Evolutionary conservation across 2,329 filamentous ascomycete genomes (phyloP).

Genomic region (Rutstroemia sp.): DNA sequence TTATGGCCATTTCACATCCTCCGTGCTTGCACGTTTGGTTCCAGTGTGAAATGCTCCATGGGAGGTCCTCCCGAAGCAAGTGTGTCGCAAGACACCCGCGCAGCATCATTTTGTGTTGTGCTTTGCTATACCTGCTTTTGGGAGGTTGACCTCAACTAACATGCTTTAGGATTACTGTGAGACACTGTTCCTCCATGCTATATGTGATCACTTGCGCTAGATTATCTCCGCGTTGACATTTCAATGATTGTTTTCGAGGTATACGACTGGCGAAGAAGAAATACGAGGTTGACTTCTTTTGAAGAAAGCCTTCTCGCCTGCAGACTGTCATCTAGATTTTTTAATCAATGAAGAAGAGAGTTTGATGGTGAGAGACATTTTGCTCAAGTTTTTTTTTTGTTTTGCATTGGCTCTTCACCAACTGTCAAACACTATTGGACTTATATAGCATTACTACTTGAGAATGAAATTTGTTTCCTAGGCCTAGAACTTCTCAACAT

Average conservation of each 20-base stretch:
- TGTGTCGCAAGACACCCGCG: constrained; percentile 11
- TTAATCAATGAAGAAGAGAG: constrained; percentile 56
- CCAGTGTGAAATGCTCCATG: constrained; percentile 65
- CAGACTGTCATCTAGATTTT: constrained; percentile 66
- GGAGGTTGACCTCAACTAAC: constrained; percentile 25
- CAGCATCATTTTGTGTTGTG: constrained; percentile 13
- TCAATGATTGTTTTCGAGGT: constrained; percentile 74
- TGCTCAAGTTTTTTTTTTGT: not conserved
- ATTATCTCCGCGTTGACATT: constrained; percentile 75
- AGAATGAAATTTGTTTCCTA: not conserved
- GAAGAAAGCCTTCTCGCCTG: constrained; percentile 57
- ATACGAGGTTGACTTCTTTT: constrained; percentile 36
- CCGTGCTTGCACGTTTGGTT: constrained; percentile 33
- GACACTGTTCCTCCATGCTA: not conserved
- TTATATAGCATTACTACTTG: not conserved
- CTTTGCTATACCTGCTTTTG: constrained; percentile 30
- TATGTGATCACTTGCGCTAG: constrained; percentile 47
- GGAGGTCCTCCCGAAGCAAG: constrained; percentile 63
- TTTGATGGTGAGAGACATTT: constrained; percentile 79
- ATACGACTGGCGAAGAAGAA: constrained; percentile 89
- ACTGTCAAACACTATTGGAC: no score
- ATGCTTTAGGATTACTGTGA: constrained; percentile 1
- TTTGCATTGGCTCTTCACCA: not conserved
- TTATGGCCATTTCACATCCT: constrained; percentile 64
- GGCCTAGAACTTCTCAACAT: constrained; percentile 62